Base-by-base conservation (phyloP, 169 alveolate genomes). In the Plasmodium coatneyi region DNA sequence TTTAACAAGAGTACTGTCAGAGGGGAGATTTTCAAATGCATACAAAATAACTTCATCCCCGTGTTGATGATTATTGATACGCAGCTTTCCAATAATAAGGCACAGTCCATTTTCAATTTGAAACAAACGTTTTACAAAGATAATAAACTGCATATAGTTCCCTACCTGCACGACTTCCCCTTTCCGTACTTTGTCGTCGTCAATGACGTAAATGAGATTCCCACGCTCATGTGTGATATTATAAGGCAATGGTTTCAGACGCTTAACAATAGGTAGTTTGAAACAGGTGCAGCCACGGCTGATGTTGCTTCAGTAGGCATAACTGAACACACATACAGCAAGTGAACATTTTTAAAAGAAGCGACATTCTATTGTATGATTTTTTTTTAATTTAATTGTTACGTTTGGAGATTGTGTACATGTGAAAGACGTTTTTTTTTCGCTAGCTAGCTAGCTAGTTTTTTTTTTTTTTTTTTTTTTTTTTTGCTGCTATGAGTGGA, bases 111-210 rank as follows among this genome's bases (percentile, higher is more conserved):
- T 79, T 96, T 97, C 93, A 95, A 97, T 49, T 96, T 96, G 92
- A 96, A 97, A 76, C 97, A 97, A 83, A 96, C 96, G 7, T 87
- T 86, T 82, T 97, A 96, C 81, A 97, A 95, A 76, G 97, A 97
- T 84, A 99, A 99, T 3, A 97, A 96, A 74, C 93, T 97, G 70
- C 95, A 96, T 43, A 96, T 98, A 25, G 98, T 97, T 86, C 98
- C 98, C 34, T 99, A 98, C 93, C 95, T 99, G 80, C 98, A 98
- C 74, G 99, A 98, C 94, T 98, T 99, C 97, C 99, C 99, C 19
- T 98, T 98, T 82, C 99, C 98, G 82, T 98, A 98, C 84, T 98
- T 98, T 95, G 98, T 98, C 71, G 98, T 99, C 41, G 98, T 99
- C 10, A 98, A 98, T 89, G 99, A 97, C 80, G 92, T 97, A 12